phyloP scores from a whole-genome alignment of 768 basidiomycete species.

The Leccinellum luteum region DNA sequence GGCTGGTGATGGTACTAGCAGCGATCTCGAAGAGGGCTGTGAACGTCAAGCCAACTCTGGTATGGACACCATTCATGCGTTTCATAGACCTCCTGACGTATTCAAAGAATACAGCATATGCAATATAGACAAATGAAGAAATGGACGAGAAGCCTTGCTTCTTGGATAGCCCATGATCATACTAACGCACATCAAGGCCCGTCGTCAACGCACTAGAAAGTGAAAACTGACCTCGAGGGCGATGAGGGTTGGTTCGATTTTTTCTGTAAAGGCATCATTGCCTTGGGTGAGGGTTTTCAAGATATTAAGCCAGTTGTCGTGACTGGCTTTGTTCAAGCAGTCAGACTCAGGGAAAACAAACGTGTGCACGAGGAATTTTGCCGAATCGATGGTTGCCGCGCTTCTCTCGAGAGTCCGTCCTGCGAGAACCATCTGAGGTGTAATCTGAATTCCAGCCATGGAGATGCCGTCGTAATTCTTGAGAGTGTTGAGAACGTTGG shows the following conservation, averaged over 20 bases:
- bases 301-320: constrained; percentile 59
- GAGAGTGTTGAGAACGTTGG: constrained; percentile 59
- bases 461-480: constrained; percentile 50
- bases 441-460: constrained; percentile 61
- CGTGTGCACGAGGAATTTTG: constrained; percentile 72
- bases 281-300: constrained; percentile 43
- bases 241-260: constrained; percentile 43
- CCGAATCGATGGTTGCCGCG: constrained; percentile 53
- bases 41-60: constrained; percentile 85
- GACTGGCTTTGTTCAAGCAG: constrained; percentile 62
- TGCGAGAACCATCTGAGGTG: constrained; percentile 74
- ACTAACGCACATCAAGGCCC: constrained; percentile 37
- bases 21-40: constrained; percentile 90
- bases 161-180: constrained; percentile 47
- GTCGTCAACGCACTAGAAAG: constrained; percentile 10
- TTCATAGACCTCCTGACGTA: constrained; percentile 77
- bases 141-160: constrained; percentile 54
- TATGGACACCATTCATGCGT: constrained; percentile 83
- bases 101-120: constrained; percentile 71
- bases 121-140: constrained; percentile 68
- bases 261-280: constrained; percentile 37
- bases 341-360: constrained; percentile 80
- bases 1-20: constrained; percentile 90
- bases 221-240: constrained; percentile 40
- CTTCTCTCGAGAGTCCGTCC: constrained; percentile 57